phyloP scores from a whole-genome alignment of 805 yeast species.

The Blastobotrys peoriensis region DNA sequence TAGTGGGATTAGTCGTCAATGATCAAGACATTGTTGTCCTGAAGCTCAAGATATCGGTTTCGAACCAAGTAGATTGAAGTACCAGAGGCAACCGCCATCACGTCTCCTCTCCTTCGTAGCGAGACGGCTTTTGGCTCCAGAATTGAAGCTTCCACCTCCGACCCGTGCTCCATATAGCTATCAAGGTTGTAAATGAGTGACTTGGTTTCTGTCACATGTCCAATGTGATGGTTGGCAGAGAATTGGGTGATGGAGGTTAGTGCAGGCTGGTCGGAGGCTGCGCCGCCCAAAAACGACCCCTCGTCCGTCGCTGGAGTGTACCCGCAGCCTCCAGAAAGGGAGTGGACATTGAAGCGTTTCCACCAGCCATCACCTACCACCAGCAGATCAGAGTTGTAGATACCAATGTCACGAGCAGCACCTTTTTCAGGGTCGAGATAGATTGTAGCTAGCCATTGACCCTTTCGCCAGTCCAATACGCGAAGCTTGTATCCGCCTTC shows the following conservation, averaged over 20 bases:
- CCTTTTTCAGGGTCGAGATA: conserved; percentile 24
- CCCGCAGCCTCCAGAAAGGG: conserved; percentile 32
- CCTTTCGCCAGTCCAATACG: conserved; percentile 32
- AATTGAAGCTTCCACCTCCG: background rate
- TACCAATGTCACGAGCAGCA: conserved; percentile 8
- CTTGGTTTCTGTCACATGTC: background rate
- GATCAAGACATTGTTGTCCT: background rate
- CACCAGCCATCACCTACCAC: conserved; percentile 34
- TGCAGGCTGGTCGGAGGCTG: background rate
- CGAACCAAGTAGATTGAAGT: background rate
- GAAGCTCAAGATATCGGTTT: background rate
- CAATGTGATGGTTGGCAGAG: background rate
- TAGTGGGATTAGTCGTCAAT: background rate
- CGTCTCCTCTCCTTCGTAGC: background rate
- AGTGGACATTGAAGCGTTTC: conserved; percentile 26
- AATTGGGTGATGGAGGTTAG: background rate
- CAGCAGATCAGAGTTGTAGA: conserved; percentile 23
- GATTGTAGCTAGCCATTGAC: conserved; percentile 28
- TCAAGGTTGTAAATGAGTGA: background rate
- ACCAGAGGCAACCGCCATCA: background rate
- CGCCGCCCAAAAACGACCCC: background rate
- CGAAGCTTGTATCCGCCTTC: conserved; percentile 31
- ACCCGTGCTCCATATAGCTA: background rate
- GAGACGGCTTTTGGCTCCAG: background rate
- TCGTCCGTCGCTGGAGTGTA: conserved; percentile 24